Base-by-base conservation (phyloP, 768 basidiomycete species). In the Lentinula aciculospora region DNA sequence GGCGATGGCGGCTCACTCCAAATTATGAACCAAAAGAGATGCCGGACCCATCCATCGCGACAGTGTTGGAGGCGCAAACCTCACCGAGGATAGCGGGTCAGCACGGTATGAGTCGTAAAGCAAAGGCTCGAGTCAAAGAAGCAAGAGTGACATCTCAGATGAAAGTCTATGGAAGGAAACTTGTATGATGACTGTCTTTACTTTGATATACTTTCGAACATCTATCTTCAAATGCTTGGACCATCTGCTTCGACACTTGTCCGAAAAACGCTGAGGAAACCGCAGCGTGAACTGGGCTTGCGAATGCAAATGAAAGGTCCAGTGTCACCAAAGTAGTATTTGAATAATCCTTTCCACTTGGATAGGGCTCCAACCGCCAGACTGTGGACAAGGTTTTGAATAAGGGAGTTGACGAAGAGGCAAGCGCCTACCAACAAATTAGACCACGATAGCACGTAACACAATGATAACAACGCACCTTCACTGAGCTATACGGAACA, bases 181-280 rank as follows among this genome's bases (percentile, higher is more conserved):
- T 36, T 53, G 36, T 39, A 53, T 53, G 36, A 39, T 27, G 42
- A 9, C 67, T 72, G 81, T 51, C 66, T 75, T 71, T 19, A 67
- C 68, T 4, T 91, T 89, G 19, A 64, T 94, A 94, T 4, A 96
- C 75, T 51, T 79, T 74, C 56, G 77, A 45, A 69, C 93, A 96
- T 27, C 94, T 81, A 61, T 87, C 79, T 72, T 98, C 94, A 64
- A 99, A 99, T 1, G 95, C 94, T 54, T 86, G 75, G 23, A 98
- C 86, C 93, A 97, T 98, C 71, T 88, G 79, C 63, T 82, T 83
- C 3, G 91, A 90, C 4, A 97, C 86, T 67, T 89, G 85, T 8
- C 89, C 89, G 67, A 98, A 92, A 68, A 98, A 94, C 3, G 85
- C 75, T 21, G 86, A 79, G 3, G 92, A 90, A n/a, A 95, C 79